Evolutionary conservation across 2,329 filamentous ascomycete genomes (phyloP).

Genomic region (Fusarium sororula): DNA sequence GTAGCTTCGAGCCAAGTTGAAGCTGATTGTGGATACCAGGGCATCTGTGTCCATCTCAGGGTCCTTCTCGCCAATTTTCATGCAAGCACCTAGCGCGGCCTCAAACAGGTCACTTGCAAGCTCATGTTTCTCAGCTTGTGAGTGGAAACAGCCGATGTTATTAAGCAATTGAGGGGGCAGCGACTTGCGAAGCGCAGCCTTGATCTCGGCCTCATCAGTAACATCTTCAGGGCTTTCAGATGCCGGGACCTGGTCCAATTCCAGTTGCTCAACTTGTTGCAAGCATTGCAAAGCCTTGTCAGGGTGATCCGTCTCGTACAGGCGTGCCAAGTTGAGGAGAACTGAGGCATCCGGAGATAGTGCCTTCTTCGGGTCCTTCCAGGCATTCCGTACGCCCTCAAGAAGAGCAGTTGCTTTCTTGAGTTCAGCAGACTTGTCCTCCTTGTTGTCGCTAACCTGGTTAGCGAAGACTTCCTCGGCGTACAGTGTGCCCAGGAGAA

Average conservation of each 20-base stretch:
- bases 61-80: slow-evolving; percentile 80
- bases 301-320: slow-evolving; percentile 86
- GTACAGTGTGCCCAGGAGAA: slow-evolving; percentile 87
- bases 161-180: slow-evolving; percentile 92
- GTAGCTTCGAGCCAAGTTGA: slow-evolving; percentile 93
- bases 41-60: slow-evolving; percentile 85
- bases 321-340: slow-evolving; percentile 86
- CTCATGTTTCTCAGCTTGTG: slow-evolving; percentile 83
- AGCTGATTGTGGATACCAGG: slow-evolving; percentile 93
- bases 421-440: slow-evolving; percentile 85
- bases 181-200: slow-evolving; percentile 74
- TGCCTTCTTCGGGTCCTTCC: slow-evolving; percentile 93
- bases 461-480: slow-evolving; percentile 92
- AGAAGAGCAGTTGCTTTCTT: slow-evolving; percentile 88
- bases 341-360: slow-evolving; percentile 84
- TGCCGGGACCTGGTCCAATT: slow-evolving; percentile 79
- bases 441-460: slow-evolving; percentile 76
- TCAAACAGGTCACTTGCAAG: slow-evolving; percentile 89
- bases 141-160: slow-evolving; percentile 97
- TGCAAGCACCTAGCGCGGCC: slow-evolving; percentile 86
- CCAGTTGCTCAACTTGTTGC: slow-evolving; percentile 89
- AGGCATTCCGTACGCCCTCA: slow-evolving; percentile 84
- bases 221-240: slow-evolving; percentile 70
- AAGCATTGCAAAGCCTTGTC: slow-evolving; percentile 94
- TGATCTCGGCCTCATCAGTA: slow-evolving; percentile 66